Evolutionary conservation across 495 filamentous ascomycete genomes (phyloP).

Genomic region (Annulohypoxylon stygium): DNA sequence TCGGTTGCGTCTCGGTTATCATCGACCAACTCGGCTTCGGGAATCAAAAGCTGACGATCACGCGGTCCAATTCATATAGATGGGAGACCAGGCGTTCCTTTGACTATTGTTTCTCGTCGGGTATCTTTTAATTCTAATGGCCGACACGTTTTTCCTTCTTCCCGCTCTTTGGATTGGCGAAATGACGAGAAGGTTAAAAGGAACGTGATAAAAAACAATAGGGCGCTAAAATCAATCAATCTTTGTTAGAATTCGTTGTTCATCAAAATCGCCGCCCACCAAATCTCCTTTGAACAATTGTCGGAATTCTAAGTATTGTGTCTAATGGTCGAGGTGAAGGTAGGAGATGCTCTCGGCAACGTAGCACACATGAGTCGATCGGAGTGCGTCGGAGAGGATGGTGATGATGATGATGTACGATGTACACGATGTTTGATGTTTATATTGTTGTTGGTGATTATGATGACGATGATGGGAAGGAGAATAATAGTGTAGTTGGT

Average conservation of each 20-base stretch:
- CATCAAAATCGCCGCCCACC: slow-evolving; percentile 6
- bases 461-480: background rate
- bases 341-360: slow-evolving; percentile 1
- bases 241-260: slow-evolving; percentile 35
- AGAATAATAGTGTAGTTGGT: slow-evolving; percentile 9
- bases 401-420: slow-evolving; percentile 11
- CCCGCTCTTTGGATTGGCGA: slow-evolving; percentile 22
- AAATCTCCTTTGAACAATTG: slow-evolving; percentile 19
- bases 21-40: slow-evolving; percentile 19
- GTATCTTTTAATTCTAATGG: slow-evolving; percentile 2
- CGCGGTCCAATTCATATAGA: slow-evolving; percentile 38
- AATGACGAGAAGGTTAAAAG: slow-evolving; percentile 33
- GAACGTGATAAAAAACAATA: slow-evolving; percentile 39
- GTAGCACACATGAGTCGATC: slow-evolving; percentile 11
- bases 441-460: background rate
- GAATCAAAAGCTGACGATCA: slow-evolving; percentile 7
- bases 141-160: slow-evolving; percentile 24
- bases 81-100: slow-evolving; percentile 26
- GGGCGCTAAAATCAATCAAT: slow-evolving; percentile 36
- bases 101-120: slow-evolving; percentile 25
- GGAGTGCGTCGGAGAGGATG: slow-evolving; percentile 12
- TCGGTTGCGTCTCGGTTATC: slow-evolving; percentile 20
- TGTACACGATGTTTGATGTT: background rate
- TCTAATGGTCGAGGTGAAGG: slow-evolving; percentile 7
- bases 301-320: background rate